Base-by-base conservation (phyloP, 352 stramenopile species). In the Pythium angustatum region DNA sequence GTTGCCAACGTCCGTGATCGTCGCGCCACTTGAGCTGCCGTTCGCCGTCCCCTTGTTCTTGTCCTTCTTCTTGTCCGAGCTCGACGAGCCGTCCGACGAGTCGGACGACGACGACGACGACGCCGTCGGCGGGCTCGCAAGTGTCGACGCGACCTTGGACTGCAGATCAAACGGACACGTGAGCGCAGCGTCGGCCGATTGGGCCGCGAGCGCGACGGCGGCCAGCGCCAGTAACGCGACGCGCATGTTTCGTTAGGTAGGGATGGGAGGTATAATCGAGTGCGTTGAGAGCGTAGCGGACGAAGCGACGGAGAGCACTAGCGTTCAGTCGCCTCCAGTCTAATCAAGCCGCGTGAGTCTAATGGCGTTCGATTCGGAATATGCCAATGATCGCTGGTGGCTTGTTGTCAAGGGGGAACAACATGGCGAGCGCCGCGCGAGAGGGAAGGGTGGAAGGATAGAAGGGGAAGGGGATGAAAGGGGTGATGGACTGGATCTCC, bases 91-190 rank as follows among this genome's bases (percentile, higher is more conserved):
- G 58, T 50, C 68, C 8, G 50, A 66, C 4, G 53, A 51, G 27
- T 17, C 52, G 34, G 51, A 63, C 28, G 61, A 60, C 36, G 56
- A 72, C 22, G 63, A 62, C 11, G 68, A 73, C 48, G 82, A 41
- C 48, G 81, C 75, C 11, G 72, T 83, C 40, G 85, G 83, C 57
- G 80, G 83, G 52, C 82, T 71, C 30, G 67, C 68, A 22, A 92
- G 78, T 55, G 83, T 90, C 26, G 83, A 92, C 48, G 73, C 69
- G 17, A 85, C 75, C 33, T 64, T 30, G 26, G 78, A 79, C 62
- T 92, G 83, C 31, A 90, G 49, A 44, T 78, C 79, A 47, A 92
- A 79, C 48, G 78, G 77, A 57, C 83, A 92, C 58, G 76, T 88
- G 27, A 79, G 69, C 36, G 63, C 75, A 12, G 31, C 67, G 44